phyloP scores from a whole-genome alignment of 306 rosid species.

The Pyrus betulifolia region DNA sequence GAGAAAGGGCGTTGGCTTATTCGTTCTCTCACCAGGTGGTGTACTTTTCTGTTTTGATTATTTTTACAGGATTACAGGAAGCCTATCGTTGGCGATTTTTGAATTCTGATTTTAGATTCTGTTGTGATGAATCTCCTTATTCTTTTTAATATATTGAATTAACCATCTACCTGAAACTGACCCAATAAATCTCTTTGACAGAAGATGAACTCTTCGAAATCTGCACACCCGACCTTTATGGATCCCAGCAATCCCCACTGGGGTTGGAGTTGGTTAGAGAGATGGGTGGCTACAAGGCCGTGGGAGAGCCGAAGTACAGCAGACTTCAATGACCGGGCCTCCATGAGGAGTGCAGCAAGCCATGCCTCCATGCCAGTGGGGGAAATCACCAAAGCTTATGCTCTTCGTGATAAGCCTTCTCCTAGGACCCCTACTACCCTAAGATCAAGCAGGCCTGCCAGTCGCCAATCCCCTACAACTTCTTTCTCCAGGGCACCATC shows the following conservation, averaged over 20 bases:
- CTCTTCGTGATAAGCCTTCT: conserved; percentile 36
- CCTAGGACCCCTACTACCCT: conserved; percentile 12
- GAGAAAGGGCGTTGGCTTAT: conserved; percentile 86
- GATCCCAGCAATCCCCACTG: conserved; percentile 80
- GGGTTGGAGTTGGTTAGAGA: conserved; percentile 98
- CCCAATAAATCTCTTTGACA: conserved; percentile 14
- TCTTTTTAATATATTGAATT: background rate
- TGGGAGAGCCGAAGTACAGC: conserved; percentile 58
- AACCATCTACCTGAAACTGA: conserved; percentile 4
- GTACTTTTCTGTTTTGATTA: background rate
- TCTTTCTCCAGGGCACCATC: conserved; percentile 25
- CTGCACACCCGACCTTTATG: conserved; percentile 56
- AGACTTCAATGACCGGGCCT: conserved; percentile 31
- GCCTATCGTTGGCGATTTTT: too few relatives aligned
- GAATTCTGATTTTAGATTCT: background rate
- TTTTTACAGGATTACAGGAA: background rate
- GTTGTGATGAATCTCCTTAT: background rate
- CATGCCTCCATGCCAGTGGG: conserved; percentile 37
- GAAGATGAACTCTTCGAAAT: conserved; percentile 57
- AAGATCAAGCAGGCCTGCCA: conserved; percentile 27
- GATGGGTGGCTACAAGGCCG: conserved; percentile 89
- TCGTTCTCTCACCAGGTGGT: conserved; percentile 80
- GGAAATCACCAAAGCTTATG: conserved; percentile 55
- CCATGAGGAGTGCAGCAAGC: conserved; percentile 32
- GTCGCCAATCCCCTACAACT: conserved; percentile 36